phyloP scores from a whole-genome alignment of 768 basidiomycete genomes.

The Naganishia friedmannii region DNA sequence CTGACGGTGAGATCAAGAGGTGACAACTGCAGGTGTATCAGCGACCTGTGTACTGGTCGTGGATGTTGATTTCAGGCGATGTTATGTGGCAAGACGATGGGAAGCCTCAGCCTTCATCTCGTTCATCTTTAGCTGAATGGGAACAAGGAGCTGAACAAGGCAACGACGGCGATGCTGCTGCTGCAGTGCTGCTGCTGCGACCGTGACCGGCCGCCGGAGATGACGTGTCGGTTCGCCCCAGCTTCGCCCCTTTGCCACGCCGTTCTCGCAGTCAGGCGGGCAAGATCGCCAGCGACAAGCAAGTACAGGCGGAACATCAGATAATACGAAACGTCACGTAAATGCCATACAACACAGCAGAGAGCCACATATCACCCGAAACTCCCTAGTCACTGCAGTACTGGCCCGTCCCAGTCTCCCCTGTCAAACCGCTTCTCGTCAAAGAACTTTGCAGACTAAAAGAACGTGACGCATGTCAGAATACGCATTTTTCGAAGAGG shows the following conservation, averaged over 20 bases:
- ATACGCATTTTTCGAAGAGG: neutral
- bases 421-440: slow-evolving; percentile 45
- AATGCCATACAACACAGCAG: neutral
- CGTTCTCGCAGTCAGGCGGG: too few species aligned
- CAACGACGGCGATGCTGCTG: too few species aligned
- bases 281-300: too few species aligned
- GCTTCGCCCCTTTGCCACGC: neutral
- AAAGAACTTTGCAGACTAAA: slow-evolving; percentile 45
- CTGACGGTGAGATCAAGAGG: neutral
- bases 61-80: neutral
- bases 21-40: neutral
- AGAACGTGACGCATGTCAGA: neutral
- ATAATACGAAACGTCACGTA: neutral
- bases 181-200: neutral
- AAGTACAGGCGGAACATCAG: too few species aligned
- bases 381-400: neutral
- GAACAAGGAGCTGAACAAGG: too few species aligned
- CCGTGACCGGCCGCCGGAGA: neutral
- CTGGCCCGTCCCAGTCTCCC: slow-evolving; percentile 44
- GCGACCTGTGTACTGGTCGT: neutral
- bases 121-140: neutral
- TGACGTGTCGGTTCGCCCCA: neutral
- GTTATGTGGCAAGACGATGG: neutral
- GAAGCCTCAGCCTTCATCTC: neutral
- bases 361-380: neutral